Evolutionary conservation across 129 eudicot species (phyloP).

Genomic region (Ambrosia trifida): DNA sequence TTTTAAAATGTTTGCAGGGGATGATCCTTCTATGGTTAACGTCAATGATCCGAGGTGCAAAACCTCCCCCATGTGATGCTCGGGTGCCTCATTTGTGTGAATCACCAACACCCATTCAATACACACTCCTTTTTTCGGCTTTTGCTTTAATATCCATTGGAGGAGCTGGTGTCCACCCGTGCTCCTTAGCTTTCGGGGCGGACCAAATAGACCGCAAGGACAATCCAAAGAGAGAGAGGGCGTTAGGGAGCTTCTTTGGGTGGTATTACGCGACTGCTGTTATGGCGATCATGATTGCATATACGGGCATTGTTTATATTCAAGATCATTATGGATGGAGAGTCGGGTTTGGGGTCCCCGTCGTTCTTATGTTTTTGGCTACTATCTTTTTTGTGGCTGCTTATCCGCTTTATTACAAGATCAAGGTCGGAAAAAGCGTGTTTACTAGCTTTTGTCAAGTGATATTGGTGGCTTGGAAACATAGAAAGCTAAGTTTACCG

Average conservation of each 20-base stretch:
- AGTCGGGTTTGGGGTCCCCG: slow-evolving; percentile 82
- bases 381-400: slow-evolving; percentile 58
- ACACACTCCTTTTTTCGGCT: slow-evolving; percentile 45
- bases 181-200: slow-evolving; percentile 89
- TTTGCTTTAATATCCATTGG: slow-evolving; percentile 78
- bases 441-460: slow-evolving; percentile 44
- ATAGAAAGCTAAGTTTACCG: slow-evolving; percentile 26
- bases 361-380: slow-evolving; percentile 60
- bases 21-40: slow-evolving; percentile 81
- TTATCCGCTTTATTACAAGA: slow-evolving; percentile 59
- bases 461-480: slow-evolving; percentile 28
- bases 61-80: slow-evolving; percentile 55
- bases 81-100: slow-evolving; percentile 35
- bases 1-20: slow-evolving; percentile 43
- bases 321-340: slow-evolving; percentile 86
- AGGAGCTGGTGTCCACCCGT: slow-evolving; percentile 82
- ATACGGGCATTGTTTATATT: slow-evolving; percentile 70
- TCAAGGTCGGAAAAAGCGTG: slow-evolving; percentile 44
- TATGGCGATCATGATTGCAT: slow-evolving; percentile 56
- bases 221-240: slow-evolving; percentile 45
- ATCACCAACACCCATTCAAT: slow-evolving; percentile 53
- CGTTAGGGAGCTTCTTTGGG: slow-evolving; percentile 59
- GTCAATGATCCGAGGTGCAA: slow-evolving; percentile 51
- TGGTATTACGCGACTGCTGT: slow-evolving; percentile 75
- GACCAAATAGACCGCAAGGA: slow-evolving; percentile 63